Evolutionary conservation across 805 yeast genomes (phyloP).

Genomic region (Candida pseudoglaebosa): DNA sequence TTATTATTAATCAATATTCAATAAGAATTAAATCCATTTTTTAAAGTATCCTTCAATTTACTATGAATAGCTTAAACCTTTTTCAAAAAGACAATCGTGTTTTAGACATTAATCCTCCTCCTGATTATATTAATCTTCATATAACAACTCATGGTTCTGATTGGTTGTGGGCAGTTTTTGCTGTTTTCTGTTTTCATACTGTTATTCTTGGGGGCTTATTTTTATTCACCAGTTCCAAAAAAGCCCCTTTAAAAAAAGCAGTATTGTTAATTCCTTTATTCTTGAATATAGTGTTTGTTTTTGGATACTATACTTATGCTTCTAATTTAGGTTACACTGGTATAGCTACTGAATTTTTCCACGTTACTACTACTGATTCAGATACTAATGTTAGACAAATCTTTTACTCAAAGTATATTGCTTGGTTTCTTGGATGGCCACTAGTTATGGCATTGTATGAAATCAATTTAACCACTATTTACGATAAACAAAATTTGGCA

Average conservation of each 20-base stretch:
- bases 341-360: slow-evolving; percentile 45
- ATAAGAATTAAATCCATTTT: too few species aligned
- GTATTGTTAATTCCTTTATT: slow-evolving; percentile 41
- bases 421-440: slow-evolving; percentile 57
- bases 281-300: slow-evolving; percentile 39
- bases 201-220: slow-evolving; percentile 19
- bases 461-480: slow-evolving; percentile 9
- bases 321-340: slow-evolving; percentile 56
- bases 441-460: slow-evolving; percentile 30
- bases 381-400: slow-evolving; percentile 43
- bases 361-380: slow-evolving; percentile 29
- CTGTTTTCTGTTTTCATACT: slow-evolving; percentile 41
- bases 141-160: slow-evolving; percentile 58
- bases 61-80: neutral
- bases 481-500: neutral
- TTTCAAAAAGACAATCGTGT: too few species aligned
- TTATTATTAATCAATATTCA: too few species aligned
- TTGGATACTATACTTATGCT: slow-evolving; percentile 52
- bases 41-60: too few species aligned
- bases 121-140: slow-evolving; percentile 42
- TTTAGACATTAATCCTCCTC: slow-evolving; percentile 38
- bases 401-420: slow-evolving; percentile 54
- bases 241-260: slow-evolving; percentile 27
- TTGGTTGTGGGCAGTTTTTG: slow-evolving; percentile 65
- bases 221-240: slow-evolving; percentile 19